Percentiles rank a stretch among this genome's conserved stretches.
Evolutionary conservation across 768 basidiomycete species (phyloP).

Genomic region (Psilocybe tampanensis): DNA sequence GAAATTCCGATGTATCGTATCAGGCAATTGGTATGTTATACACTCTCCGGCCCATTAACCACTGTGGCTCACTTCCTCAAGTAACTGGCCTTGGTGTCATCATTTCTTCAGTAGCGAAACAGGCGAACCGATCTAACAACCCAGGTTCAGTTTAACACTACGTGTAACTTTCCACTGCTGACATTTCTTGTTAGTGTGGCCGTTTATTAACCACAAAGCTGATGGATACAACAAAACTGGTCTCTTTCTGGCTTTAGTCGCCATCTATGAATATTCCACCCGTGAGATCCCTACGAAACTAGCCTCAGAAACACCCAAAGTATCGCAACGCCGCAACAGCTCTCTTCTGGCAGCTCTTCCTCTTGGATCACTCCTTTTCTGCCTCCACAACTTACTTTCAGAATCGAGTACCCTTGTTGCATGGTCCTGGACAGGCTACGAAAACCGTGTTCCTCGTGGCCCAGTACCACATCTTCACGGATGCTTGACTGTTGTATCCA

Average conservation of each 20-base stretch:
- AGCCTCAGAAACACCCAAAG: not conserved
- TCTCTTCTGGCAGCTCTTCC: conserved; percentile 45
- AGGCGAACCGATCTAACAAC: conserved; percentile 79
- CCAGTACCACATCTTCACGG: conserved; percentile 75
- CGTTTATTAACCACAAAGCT: conserved; percentile 64
- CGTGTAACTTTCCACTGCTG: not conserved
- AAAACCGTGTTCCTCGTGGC: conserved; percentile 58
- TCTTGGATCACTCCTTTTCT: conserved; percentile 70
- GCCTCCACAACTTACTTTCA: conserved; percentile 69
- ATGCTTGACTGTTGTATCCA: conserved; percentile 65
- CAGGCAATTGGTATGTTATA: conserved; percentile 48
- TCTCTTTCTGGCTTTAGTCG: conserved; percentile 55
- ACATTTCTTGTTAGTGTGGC: conserved; percentile 61
- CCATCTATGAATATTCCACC: conserved; percentile 56
- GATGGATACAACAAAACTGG: conserved; percentile 75
- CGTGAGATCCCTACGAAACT: conserved; percentile 30
- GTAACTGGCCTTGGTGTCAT: conserved; percentile 71
- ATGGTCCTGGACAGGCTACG: conserved; percentile 92
- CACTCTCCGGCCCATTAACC: not conserved
- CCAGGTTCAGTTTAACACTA: conserved; percentile 48
- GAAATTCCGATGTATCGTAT: conserved; percentile 37
- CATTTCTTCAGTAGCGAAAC: conserved; percentile 70
- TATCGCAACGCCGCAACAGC: conserved; percentile 10
- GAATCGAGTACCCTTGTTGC: conserved; percentile 81
- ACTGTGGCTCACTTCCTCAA: conserved; percentile 25